Base-by-base conservation (phyloP, 345 rosid genomes). In the Syzygium grande region DNA sequence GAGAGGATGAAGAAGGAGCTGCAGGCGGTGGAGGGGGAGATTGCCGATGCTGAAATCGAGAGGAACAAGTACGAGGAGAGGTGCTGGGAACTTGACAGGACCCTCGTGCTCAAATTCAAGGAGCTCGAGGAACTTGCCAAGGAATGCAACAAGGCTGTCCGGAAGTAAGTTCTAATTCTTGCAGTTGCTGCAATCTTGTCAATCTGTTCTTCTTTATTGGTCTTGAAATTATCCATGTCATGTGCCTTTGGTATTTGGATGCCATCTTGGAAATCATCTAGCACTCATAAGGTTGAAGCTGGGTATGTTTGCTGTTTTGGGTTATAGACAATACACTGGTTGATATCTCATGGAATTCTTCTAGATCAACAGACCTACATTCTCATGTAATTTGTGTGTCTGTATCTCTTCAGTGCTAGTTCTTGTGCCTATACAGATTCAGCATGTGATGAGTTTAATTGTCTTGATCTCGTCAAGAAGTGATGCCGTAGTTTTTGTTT, bases 1-100 rank as follows among this genome's bases (percentile, higher is more conserved):
- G 98, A 98, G 92, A 95, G 99, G 94, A 98, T 98, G 99, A 96
- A 91, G 93, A 96, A 96, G 90, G 99, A 98, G 93, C 89, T 98
- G 90, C 94, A 91, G 87, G 96, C 94, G 1, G 98, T 96, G 87
- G 99, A 98, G 89, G 96, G 97, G 89, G 98, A 95, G 88, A 93
- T 93, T 43, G 90, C 87, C 15, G 97, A 96, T 85, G 94, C 96
- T 1, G 98, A 95, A 83, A 87, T 34, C 54, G 93, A 92, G 11
- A 93, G 99, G 91, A 96, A 91, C 88, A 88, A 89, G 15, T 95
- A 94, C 94, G 99, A 98, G 88, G 97, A 93, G 90, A 95, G 92
- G 92, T 92, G 92, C 73, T 96, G 99, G 99, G 96, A 96, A 87
- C 92, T 95, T 51, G 94, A 94, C 87, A 84, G 95, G 5, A 77